These are phyloP conservation scores for Hibiscus trionum DNA, from an alignment of 345 rosid species.

Conservation along the genomic window DNA sequence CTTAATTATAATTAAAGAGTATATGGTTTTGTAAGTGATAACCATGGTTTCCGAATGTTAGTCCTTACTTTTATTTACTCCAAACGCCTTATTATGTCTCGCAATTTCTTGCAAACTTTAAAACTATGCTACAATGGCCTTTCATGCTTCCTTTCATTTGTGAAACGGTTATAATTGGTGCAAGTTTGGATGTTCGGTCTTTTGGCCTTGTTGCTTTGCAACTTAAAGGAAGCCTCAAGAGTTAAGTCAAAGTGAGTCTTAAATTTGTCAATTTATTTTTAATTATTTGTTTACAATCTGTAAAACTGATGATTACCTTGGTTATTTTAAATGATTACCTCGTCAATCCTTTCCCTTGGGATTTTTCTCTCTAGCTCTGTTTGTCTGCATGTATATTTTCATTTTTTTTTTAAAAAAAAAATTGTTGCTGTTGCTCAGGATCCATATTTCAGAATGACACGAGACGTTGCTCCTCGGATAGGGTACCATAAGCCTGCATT, in stretches of 20 bases:
- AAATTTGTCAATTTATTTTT: not conserved
- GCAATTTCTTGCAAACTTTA: not conserved
- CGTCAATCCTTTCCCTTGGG: not conserved
- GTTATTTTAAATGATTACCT: not conserved
- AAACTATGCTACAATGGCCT: not conserved
- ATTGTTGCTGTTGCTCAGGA: constrained; percentile 46
- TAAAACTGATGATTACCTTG: not conserved
- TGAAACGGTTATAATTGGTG: not conserved
- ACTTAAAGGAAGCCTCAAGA: not conserved
- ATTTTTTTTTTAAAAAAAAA: not conserved
- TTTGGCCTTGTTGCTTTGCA: not conserved
- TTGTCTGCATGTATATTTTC: not conserved
- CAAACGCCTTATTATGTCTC: not conserved
- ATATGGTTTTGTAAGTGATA: not conserved
- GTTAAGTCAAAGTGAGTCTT: not conserved
- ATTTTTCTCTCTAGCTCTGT: not conserved
- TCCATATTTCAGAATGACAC: constrained; percentile 95
- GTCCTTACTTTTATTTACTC: not conserved
- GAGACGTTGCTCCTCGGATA: constrained; percentile 92
- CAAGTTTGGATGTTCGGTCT: not conserved
- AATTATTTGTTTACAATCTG: not conserved
- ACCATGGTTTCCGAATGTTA: not conserved
- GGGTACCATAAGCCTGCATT: constrained; percentile 93
- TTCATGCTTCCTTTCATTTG: not conserved
- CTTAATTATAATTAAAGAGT: not conserved